Evolutionary conservation across 306 rosid genomes (phyloP).

Genomic region (Calophaca sinica): DNA sequence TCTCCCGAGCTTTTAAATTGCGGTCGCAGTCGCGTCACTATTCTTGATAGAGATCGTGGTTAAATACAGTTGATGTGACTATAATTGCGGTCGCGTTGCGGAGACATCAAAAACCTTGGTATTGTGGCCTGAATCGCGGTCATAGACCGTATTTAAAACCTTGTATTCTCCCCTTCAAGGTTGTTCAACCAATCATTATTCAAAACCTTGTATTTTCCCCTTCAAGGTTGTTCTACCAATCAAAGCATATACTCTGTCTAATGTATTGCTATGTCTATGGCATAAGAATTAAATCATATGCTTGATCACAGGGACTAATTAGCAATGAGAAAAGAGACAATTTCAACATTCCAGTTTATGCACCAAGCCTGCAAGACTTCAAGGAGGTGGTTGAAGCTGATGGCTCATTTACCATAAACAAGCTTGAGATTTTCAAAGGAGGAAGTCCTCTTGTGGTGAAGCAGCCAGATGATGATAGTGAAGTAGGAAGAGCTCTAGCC

Average conservation of each 20-base stretch:
- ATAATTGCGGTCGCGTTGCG: too few relatives aligned
- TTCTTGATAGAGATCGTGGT: too few relatives aligned
- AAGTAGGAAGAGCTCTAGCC: slow-evolving; percentile 79
- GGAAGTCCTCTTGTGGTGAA: slow-evolving; percentile 95
- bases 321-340: slow-evolving; percentile 74
- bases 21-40: too few relatives aligned
- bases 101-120: too few relatives aligned
- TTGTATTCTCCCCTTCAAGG: too few relatives aligned
- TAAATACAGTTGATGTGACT: too few relatives aligned
- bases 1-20: neutral
- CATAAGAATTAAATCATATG: neutral
- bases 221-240: slow-evolving; percentile 28
- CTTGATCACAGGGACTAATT: slow-evolving; percentile 66
- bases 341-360: slow-evolving; percentile 90
- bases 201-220: neutral
- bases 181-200: too few relatives aligned
- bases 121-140: too few relatives aligned
- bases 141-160: too few relatives aligned
- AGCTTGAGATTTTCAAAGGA: slow-evolving; percentile 90
- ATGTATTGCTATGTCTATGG: neutral
- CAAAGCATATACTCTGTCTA: slow-evolving; percentile 19
- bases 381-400: slow-evolving; percentile 86
- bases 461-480: slow-evolving; percentile 69
- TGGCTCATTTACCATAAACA: slow-evolving; percentile 83
- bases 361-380: slow-evolving; percentile 87